Base-by-base conservation (phyloP, 371 early-diverging fungal species). In the Rhizopus arrhizus region DNA sequence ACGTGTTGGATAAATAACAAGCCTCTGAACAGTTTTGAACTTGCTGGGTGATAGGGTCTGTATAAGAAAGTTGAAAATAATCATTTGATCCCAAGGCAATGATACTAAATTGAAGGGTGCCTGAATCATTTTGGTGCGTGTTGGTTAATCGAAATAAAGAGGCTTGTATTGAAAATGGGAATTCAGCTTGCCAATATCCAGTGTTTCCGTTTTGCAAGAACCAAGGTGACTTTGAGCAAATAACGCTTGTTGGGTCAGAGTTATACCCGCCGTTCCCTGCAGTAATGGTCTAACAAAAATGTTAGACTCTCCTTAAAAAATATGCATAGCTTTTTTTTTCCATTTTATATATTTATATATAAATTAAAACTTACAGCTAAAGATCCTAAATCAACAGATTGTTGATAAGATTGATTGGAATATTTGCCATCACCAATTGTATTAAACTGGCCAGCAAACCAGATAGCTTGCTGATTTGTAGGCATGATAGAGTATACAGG, bases 101-200 rank as follows among this genome's bases (percentile, higher is more conserved):
- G 35, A 80, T 73, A 45, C 81, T 77, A 59, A 92, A 90, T 29
- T 75, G 63, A 45, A 81, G 74, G 29, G 91, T 88, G 47, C 87
- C 90, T 47, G 84, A 77, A 15, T 77, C 80, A 10, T 75, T 62
- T 13, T 73, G 63, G 32, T 65, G 53, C 13, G 86, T 75, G 67
- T 92, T 92, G 8, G 58, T 53, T 22, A 92, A 64, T 13, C 90
- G 80, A 62, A 92, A 82, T 8, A 86, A 64, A 2, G 89, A 80
- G 1, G 91, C 91, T 6, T 83, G 82, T 15, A 86, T 65, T 16
- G 81, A 62, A 50, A 72, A 70, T 3, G 73, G 77, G 57, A 91
- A 89, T 48, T 74, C 64, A 31, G 83, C 85, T 40, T 88, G 74
- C 85, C 86, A 88, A 60, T 82, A 89, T 11, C 92, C 92, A 12